A percentile compares a stretch with the other conserved stretches of the same genome.
Evolutionary conservation across 331 rosid genomes (phyloP).

Genomic region (Acacia concinna): DNA sequence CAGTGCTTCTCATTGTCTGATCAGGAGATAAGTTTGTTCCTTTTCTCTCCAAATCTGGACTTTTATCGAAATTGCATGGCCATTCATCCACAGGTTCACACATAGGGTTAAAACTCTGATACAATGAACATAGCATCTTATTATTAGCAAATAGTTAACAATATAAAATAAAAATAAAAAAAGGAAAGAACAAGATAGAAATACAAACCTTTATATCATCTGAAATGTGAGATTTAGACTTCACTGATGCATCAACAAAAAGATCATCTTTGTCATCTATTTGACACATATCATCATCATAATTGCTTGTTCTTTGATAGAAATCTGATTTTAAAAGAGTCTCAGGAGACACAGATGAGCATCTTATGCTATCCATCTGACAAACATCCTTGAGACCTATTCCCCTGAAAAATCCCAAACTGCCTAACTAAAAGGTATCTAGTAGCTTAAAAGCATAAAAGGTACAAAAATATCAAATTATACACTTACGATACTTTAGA

Average conservation of each 20-base stretch:
- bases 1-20: constrained; percentile 37
- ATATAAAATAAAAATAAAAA: constrained; percentile 30
- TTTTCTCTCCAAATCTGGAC: constrained; percentile 44
- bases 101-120: constrained; percentile 80
- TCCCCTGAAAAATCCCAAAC: constrained; percentile 51
- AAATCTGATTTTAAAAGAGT: constrained; percentile 42
- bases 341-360: constrained; percentile 53
- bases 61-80: constrained; percentile 58
- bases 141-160: constrained; percentile 19
- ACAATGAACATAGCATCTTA: constrained; percentile 33
- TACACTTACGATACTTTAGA: constrained; percentile 60
- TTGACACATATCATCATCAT: constrained; percentile 71
- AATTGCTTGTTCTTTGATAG: constrained; percentile 47
- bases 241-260: constrained; percentile 49
- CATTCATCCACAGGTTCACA: constrained; percentile 70
- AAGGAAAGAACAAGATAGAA: constrained; percentile 16
- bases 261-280: constrained; percentile 67
- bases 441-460: constrained; percentile 15
- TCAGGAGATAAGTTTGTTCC: constrained; percentile 42
- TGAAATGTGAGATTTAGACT: constrained; percentile 45
- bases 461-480: constrained; percentile 28
- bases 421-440: constrained; percentile 39
- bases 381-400: constrained; percentile 75
- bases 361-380: constrained; percentile 58
- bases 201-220: constrained; percentile 59